Evolutionary conservation across 1,139 yeast species (phyloP), one percentile per base, ranked within the genome.

Genomic region (Yamadazyma triangularis): DNA sequence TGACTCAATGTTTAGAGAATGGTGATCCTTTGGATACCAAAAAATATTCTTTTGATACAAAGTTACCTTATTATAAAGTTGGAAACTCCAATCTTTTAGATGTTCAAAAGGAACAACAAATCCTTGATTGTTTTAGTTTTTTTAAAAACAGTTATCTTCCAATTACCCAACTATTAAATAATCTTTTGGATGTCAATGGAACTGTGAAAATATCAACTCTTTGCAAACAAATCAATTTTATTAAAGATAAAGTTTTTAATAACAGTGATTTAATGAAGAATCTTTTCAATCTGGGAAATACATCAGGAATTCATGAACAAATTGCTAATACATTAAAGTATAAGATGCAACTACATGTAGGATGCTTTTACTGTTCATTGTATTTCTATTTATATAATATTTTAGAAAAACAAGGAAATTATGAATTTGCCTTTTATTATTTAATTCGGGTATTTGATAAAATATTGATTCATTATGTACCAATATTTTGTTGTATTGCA

Each of bases 361-460:
- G 57, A 30, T 45, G 50, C 19, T 58, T 65, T 33, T 35, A 52
- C n/a, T 37, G 56, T 33, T 47, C 58, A 1, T 31, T 64, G 2
- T 51, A 43, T 27, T 53, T 49, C 36, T 61, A 60, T 31, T 38
- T 64, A 13, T 60, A 44, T 34, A 43, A 56, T 26, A 53, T 59
- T 41, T 66, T 64, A 33, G 70, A 62, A 36, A 36, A 44, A 19
- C 44, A 44, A 28, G 34, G 47, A 6, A 50, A 54, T 15, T 33
- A 42, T 16, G 56, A 53, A 8, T 48, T 51, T 23, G 46, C 68
- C 3, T 62, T 44, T 39, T 56, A 56, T 34, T 65, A 64, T 37
- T 41, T 60, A 36, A 45, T 47, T 30, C 63, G 61, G 34, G 36
- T 59, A 8, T 30, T 61, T 15, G 41, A 58, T 2, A 50, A 53